phyloP scores from a whole-genome alignment of 495 filamentous ascomycete genomes.

The Cenococcum geophilum region DNA sequence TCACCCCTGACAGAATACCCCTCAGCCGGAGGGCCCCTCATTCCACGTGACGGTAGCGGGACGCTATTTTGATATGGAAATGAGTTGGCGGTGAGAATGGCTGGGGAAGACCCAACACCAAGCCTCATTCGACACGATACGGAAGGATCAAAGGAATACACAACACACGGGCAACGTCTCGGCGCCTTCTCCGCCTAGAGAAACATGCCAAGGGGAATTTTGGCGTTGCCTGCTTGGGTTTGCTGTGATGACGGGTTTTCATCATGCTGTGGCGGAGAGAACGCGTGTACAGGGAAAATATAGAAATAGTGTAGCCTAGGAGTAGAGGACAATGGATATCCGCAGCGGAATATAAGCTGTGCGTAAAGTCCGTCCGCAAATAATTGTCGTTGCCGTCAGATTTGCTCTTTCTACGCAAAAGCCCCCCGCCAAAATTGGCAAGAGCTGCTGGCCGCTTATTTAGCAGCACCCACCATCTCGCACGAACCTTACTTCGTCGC shows the following conservation, averaged over 20 bases:
- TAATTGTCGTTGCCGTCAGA: neutral
- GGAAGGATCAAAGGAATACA: neutral
- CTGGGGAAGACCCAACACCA: conserved; percentile 25
- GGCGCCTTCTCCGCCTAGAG: neutral
- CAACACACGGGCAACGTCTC: neutral
- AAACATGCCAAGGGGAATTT: conserved; percentile 16
- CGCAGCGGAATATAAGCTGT: neutral
- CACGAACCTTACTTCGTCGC: conserved; percentile 25
- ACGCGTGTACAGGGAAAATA: conserved; percentile 22
- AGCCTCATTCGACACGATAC: neutral
- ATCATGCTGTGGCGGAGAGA: conserved; percentile 28
- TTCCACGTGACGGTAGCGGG: conserved; percentile 23
- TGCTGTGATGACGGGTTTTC: conserved; percentile 14
- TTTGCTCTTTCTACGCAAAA: conserved; percentile 6
- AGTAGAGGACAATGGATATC: neutral
- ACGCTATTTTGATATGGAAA: neutral
- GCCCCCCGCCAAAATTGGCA: conserved; percentile 28
- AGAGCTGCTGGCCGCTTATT: conserved; percentile 31
- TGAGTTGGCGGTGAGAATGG: conserved; percentile 32
- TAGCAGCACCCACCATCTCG: conserved; percentile 33
- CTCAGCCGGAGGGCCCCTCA: conserved; percentile 17
- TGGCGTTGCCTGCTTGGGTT: conserved; percentile 26
- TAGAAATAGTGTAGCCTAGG: conserved; percentile 28
- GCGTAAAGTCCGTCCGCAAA: neutral
- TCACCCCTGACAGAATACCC: neutral